Conservation (phyloP, 2,329 filamentous ascomycete species). For the Pyricularia pennisetigena region DNA sequence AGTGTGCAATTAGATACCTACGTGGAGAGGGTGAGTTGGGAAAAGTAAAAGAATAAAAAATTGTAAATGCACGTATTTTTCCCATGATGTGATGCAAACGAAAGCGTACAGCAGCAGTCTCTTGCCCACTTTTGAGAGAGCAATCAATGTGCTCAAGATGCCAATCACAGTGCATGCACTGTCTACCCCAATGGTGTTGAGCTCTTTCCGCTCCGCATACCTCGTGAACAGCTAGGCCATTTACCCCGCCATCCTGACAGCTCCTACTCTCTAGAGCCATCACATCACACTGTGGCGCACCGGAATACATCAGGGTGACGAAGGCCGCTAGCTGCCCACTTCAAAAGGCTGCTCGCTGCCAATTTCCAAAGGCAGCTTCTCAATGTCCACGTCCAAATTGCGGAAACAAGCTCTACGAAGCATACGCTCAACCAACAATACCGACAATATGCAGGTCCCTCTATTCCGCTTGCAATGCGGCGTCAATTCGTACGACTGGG, state of each 20-base stretch:
- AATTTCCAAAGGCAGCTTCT: not conserved
- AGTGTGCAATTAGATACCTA: not conserved
- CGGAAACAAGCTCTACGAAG: not conserved
- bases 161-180: not conserved
- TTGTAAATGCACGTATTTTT: not conserved
- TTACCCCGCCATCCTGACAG: not conserved
- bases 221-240: not conserved
- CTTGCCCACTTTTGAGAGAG: not conserved
- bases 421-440: not conserved
- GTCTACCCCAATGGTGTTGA: not conserved
- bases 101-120: not conserved
- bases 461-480: slow-evolving; percentile 80
- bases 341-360: no score
- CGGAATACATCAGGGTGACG: not conserved
- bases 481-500: slow-evolving; percentile 99
- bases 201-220: not conserved
- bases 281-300: not conserved
- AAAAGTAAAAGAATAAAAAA: not conserved
- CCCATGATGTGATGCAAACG: not conserved
- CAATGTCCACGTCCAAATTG: not conserved
- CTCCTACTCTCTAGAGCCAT: not conserved
- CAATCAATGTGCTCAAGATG: not conserved
- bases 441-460: slow-evolving; percentile 57
- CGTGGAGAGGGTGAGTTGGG: no score
- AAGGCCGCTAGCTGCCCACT: not conserved